Conservation (phyloP, 768 basidiomycete species). For the Gymnopilus dilepis region DNA sequence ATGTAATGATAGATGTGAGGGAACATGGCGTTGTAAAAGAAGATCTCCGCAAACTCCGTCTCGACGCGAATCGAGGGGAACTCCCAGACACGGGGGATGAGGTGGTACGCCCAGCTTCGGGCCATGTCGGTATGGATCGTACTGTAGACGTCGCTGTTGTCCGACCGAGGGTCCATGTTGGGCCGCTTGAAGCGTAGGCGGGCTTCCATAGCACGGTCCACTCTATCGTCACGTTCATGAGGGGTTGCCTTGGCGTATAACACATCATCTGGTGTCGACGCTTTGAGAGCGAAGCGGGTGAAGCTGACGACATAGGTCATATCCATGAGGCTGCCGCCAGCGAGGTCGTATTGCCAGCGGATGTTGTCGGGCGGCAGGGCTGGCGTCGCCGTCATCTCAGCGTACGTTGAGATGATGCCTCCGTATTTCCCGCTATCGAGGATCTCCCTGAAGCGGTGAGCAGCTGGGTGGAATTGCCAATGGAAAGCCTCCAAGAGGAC, state of each 20-base stretch:
- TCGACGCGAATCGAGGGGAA: slow-evolving; percentile 41
- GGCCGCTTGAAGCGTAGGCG: slow-evolving; percentile 42
- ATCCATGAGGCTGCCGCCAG: slow-evolving; percentile 71
- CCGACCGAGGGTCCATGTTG: slow-evolving; percentile 13
- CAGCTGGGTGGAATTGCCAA: slow-evolving; percentile 65
- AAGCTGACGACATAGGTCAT: slow-evolving; percentile 32
- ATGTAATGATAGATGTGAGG: slow-evolving; percentile 58
- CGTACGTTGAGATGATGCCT: slow-evolving; percentile 47
- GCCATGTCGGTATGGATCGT: slow-evolving; percentile 34
- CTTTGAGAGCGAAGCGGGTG: slow-evolving; percentile 29
- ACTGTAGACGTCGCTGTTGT: slow-evolving; percentile 28
- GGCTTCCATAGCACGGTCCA: slow-evolving; percentile 49
- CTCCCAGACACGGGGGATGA: slow-evolving; percentile 48
- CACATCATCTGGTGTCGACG: not conserved
- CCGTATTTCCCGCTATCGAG: slow-evolving; percentile 63
- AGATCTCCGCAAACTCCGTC: slow-evolving; percentile 50
- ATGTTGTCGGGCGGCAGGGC: slow-evolving; percentile 49
- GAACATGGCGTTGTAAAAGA: slow-evolving; percentile 47
- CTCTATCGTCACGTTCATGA: slow-evolving; percentile 39
- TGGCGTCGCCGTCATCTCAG: slow-evolving; percentile 33
- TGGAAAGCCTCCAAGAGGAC: slow-evolving; percentile 68
- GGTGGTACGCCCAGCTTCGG: slow-evolving; percentile 31
- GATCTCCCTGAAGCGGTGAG: slow-evolving; percentile 59
- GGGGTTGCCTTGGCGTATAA: slow-evolving; percentile 32
- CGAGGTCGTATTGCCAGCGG: slow-evolving; percentile 56